Percentiles rank a stretch among this genome's conserved stretches.
These are phyloP conservation scores for Trichosporon sp. DNA, from an alignment of 1,284 basidiomycete species.

Conservation along the genomic window DNA sequence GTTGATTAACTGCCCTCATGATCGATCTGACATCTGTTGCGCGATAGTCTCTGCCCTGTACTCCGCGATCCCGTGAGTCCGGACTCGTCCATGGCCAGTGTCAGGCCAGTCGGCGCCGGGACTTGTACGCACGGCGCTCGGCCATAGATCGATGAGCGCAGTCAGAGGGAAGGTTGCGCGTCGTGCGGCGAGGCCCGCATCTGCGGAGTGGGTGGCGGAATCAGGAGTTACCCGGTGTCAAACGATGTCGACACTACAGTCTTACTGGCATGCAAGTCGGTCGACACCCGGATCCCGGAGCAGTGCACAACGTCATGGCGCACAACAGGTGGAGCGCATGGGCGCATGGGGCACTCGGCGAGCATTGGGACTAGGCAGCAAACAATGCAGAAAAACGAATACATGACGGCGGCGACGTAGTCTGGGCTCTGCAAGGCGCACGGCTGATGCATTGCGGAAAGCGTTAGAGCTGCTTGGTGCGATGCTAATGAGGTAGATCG, in stretches of 20 bases:
- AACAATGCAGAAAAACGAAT: too few relatives aligned
- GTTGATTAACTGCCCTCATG: too few relatives aligned
- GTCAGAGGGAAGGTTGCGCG: too few relatives aligned
- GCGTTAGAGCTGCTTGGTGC: neutral
- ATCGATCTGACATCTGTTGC: too few relatives aligned
- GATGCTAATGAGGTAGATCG: neutral
- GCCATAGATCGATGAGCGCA: too few relatives aligned
- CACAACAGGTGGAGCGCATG: neutral
- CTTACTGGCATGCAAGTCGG: neutral
- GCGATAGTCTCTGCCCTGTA: too few relatives aligned
- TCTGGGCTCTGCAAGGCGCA: neutral
- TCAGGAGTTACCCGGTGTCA: neutral
- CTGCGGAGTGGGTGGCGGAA: neutral
- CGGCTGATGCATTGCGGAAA: neutral
- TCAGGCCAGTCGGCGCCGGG: too few relatives aligned
- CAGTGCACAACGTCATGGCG: neutral
- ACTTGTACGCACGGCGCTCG: too few relatives aligned
- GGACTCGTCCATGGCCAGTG: conserved; percentile 12
- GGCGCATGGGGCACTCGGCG: too few relatives aligned
- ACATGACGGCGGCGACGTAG: neutral
- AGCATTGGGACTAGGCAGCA: too few relatives aligned
- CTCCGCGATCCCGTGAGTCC: too few relatives aligned
- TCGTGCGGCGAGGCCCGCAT: neutral
- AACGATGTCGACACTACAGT: too few relatives aligned
- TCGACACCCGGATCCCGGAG: neutral